Conservation (phyloP, 257 asterid species). For the Jaltomata sinuosa region DNA sequence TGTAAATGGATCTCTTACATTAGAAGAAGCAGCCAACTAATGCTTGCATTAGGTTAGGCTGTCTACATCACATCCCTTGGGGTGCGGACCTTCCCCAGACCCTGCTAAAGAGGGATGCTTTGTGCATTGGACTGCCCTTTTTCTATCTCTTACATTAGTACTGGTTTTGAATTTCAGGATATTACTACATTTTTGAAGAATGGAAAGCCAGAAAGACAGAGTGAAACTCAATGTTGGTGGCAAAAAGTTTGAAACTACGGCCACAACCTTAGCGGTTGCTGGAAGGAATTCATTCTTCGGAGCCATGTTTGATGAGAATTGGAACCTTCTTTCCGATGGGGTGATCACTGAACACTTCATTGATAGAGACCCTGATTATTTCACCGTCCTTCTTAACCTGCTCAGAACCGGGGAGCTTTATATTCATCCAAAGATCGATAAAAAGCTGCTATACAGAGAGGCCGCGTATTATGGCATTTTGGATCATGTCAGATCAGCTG, state of each 20-base stretch:
- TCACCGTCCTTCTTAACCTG: slow-evolving; percentile 67
- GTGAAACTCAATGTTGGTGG: slow-evolving; percentile 76
- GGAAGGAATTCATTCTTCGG: slow-evolving; percentile 74
- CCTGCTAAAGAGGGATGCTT: too few species aligned
- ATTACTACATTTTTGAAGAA: not conserved
- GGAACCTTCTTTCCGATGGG: slow-evolving; percentile 44
- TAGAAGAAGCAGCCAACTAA: too few species aligned
- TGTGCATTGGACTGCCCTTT: too few species aligned
- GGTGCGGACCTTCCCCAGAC: too few species aligned
- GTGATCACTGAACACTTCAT: slow-evolving; percentile 50
- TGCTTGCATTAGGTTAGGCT: too few species aligned
- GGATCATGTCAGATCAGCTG: slow-evolving; percentile 63
- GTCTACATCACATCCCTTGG: too few species aligned
- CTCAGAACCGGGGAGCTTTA: slow-evolving; percentile 74
- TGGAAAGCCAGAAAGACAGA: slow-evolving; percentile 70
- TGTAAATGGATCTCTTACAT: too few species aligned
- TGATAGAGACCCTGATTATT: slow-evolving; percentile 78
- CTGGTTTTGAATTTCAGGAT: too few species aligned
- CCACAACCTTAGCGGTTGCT: slow-evolving; percentile 72
- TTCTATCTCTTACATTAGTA: too few species aligned
- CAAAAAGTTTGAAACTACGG: slow-evolving; percentile 58
- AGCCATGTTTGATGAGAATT: slow-evolving; percentile 69
- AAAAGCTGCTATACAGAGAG: slow-evolving; percentile 51
- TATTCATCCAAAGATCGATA: slow-evolving; percentile 51
- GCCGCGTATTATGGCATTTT: slow-evolving; percentile 65